Evolutionary conservation across 164 flowering plant genomes (phyloP).

Genomic region (Sedum album): DNA sequence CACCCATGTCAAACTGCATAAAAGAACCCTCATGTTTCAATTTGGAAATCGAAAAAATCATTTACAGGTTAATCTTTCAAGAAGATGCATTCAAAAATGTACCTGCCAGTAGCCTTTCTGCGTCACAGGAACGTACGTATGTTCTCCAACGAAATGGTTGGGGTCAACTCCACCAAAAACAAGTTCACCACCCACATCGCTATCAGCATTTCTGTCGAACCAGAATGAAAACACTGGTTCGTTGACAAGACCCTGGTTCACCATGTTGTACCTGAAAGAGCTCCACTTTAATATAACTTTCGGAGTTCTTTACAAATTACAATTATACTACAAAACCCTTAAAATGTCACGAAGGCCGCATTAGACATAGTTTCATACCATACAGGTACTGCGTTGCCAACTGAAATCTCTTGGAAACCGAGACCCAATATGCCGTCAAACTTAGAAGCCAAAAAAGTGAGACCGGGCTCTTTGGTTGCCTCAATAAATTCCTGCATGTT

Average conservation of each 20-base stretch:
- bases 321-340: neutral
- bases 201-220: constrained; percentile 41
- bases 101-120: constrained; percentile 55
- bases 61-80: too few relatives aligned
- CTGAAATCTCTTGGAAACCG: constrained; percentile 58
- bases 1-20: constrained; percentile 5
- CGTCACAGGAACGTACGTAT: constrained; percentile 52
- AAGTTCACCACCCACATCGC: constrained; percentile 40
- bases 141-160: constrained; percentile 51
- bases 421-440: constrained; percentile 34
- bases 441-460: constrained; percentile 51
- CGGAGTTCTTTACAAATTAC: neutral
- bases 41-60: too few relatives aligned
- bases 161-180: constrained; percentile 35
- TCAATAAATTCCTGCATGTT: constrained; percentile 48
- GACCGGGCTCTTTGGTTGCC: constrained; percentile 52
- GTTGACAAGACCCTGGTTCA: constrained; percentile 15
- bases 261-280: constrained; percentile 40
- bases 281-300: neutral
- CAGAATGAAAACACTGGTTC: constrained; percentile 58
- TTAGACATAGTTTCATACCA: constrained; percentile 26
- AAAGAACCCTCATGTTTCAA: too few relatives aligned
- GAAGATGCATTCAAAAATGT: too few relatives aligned
- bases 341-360: neutral
- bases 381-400: constrained; percentile 47